Conservation (phyloP, 768 basidiomycete genomes). For the Tylopilus sp. region DNA sequence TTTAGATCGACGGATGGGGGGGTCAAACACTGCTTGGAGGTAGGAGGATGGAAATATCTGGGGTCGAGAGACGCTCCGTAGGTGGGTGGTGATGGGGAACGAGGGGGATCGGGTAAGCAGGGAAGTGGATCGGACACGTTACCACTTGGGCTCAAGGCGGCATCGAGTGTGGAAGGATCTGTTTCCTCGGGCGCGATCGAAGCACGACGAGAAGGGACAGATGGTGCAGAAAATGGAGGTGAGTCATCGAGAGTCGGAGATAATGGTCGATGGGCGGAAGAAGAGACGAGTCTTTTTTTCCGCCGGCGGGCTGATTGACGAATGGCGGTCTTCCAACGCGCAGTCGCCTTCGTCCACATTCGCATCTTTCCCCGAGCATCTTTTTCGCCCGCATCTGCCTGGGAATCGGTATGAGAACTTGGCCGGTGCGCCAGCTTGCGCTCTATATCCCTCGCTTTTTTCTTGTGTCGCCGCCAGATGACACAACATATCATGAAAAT, state of each 20-base stretch:
- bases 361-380: constrained; percentile 51
- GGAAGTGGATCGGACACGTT: constrained; percentile 1
- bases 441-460: constrained; percentile 49
- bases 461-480: constrained; percentile 49
- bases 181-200: constrained; percentile 23
- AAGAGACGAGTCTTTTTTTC: constrained; percentile 24
- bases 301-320: constrained; percentile 60
- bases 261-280: constrained; percentile 8
- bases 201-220: constrained; percentile 24
- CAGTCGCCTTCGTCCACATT: constrained; percentile 62
- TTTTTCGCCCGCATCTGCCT: constrained; percentile 38
- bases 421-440: constrained; percentile 35
- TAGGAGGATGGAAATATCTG: constrained; percentile 4
- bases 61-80: constrained; percentile 37
- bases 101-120: constrained; percentile 10
- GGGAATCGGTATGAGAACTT: constrained; percentile 22
- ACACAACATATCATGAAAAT: constrained; percentile 59
- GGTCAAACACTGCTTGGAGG: constrained; percentile 6
- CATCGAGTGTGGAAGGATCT: constrained; percentile 5
- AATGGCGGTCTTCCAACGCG: constrained; percentile 65
- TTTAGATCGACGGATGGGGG: constrained; percentile 12
- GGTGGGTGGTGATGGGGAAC: constrained; percentile 39
- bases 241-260: constrained; percentile 19
- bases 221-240: constrained; percentile 4
- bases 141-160: neutral